phyloP scores from a whole-genome alignment of 208 protist genomes.

The Leishmania aethiopica region DNA sequence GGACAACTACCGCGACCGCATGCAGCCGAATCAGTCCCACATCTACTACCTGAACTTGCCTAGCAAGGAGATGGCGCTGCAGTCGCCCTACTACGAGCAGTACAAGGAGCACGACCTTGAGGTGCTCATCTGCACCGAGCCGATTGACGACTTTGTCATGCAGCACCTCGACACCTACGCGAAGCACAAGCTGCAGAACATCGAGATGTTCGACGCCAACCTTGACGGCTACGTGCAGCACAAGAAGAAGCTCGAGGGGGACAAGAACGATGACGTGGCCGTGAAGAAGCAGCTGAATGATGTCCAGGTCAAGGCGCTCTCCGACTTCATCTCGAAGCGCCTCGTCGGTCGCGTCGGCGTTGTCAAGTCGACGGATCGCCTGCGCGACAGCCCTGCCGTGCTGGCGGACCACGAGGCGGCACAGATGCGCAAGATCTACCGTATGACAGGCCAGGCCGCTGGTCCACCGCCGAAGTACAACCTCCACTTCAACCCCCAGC shows the following conservation, averaged over 20 bases:
- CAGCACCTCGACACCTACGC: slow-evolving; percentile 93
- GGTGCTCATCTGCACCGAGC: slow-evolving; percentile 93
- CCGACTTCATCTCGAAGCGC: slow-evolving; percentile 89
- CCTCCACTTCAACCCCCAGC: slow-evolving; percentile 92
- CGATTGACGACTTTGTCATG: slow-evolving; percentile 97
- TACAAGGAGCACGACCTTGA: slow-evolving; percentile 96
- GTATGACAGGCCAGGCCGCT: slow-evolving; percentile 80
- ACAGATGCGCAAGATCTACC: slow-evolving; percentile 93
- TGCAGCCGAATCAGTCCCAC: slow-evolving; percentile 93
- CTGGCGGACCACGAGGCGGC: slow-evolving; percentile 92
- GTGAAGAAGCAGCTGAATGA: slow-evolving; percentile 90
- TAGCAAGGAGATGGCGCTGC: slow-evolving; percentile 85
- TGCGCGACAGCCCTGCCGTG: slow-evolving; percentile 90
- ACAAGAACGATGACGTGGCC: slow-evolving; percentile 76
- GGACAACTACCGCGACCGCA: slow-evolving; percentile 96
- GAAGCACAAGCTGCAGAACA: slow-evolving; percentile 94
- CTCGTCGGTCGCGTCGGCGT: slow-evolving; percentile 85
- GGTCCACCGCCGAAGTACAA: slow-evolving; percentile 92
- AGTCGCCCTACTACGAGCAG: slow-evolving; percentile 97
- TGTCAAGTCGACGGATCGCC: slow-evolving; percentile 85
- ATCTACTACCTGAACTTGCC: slow-evolving; percentile 97
- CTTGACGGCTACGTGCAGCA: slow-evolving; percentile 91
- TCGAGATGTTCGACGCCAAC: slow-evolving; percentile 90
- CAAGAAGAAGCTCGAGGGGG: slow-evolving; percentile 85
- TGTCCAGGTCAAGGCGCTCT: slow-evolving; percentile 82